A percentile compares a stretch with the other conserved stretches of the same genome.
Conservation (phyloP, 2,329 filamentous ascomycete species). For the Claviceps purpurea region DNA sequence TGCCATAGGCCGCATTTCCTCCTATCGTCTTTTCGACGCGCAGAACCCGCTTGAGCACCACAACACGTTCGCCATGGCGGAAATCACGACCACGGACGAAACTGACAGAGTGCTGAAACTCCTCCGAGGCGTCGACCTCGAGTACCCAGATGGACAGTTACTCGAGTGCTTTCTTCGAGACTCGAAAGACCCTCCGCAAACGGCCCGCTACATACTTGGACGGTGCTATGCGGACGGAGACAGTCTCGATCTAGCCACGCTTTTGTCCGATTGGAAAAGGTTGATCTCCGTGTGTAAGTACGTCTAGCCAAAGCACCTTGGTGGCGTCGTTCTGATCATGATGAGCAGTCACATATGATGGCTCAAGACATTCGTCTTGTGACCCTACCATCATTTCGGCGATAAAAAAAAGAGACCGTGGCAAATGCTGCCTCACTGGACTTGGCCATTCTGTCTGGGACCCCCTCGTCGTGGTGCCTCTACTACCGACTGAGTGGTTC, state of each 20-base stretch:
- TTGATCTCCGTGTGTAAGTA: constrained; percentile 4
- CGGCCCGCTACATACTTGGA: constrained; percentile 5
- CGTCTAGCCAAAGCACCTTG: too few species aligned
- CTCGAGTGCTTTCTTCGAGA: constrained; percentile 4
- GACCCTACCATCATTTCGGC: not conserved
- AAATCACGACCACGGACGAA: not conserved
- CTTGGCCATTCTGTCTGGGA: constrained; percentile 3
- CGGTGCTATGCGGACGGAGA: not conserved
- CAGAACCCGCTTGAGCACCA: too few species aligned
- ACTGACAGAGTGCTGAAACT: not conserved
- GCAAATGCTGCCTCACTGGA: constrained; percentile 3
- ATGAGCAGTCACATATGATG: not conserved
- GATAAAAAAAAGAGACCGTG: constrained; percentile 1
- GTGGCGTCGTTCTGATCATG: not conserved
- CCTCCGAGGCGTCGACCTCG: not conserved
- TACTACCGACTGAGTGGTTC: not conserved
- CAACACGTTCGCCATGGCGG: too few species aligned
- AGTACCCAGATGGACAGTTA: constrained; percentile 5
- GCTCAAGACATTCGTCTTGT: not conserved
- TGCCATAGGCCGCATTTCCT: too few species aligned
- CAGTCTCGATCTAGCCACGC: not conserved
- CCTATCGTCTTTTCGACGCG: too few species aligned
- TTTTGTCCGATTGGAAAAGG: constrained; percentile 2
- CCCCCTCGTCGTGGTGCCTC: constrained; percentile 1
- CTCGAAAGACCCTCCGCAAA: constrained; percentile 3